Evolutionary conservation across 2,329 filamentous ascomycete genomes (phyloP).

Genomic region (Penicillium thymicola): DNA sequence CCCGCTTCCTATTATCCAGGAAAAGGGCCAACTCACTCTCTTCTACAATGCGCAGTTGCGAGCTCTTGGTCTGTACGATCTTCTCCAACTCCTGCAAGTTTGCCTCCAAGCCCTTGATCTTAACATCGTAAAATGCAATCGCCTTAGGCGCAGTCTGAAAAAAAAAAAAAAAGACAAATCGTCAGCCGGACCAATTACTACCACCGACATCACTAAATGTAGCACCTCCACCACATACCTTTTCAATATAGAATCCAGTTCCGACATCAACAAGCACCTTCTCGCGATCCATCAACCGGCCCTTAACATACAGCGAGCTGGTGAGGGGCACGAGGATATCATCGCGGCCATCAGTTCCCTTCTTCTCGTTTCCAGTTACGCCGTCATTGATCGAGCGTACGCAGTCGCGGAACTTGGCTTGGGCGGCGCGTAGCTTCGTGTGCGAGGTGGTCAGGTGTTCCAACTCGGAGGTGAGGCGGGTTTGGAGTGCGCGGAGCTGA

Average conservation of each 20-base stretch:
- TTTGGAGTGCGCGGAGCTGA: slow-evolving; percentile 88
- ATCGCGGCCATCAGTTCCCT: slow-evolving; percentile 32
- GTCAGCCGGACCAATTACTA: background rate
- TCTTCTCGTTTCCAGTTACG: slow-evolving; percentile 41
- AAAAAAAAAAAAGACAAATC: background rate
- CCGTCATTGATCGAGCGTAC: slow-evolving; percentile 69
- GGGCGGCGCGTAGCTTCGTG: slow-evolving; percentile 81
- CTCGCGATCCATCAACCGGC: slow-evolving; percentile 68
- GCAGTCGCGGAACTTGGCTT: slow-evolving; percentile 89
- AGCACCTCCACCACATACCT: slow-evolving; percentile 51
- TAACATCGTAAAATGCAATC: slow-evolving; percentile 63
- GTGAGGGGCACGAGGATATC: slow-evolving; percentile 87
- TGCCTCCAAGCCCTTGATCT: slow-evolving; percentile 62
- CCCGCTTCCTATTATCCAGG: too few species aligned
- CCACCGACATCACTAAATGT: background rate
- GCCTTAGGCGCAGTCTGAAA: slow-evolving; percentile 56
- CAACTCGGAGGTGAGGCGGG: slow-evolving; percentile 92
- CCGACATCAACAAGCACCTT: slow-evolving; percentile 88
- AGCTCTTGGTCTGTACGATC: slow-evolving; percentile 71
- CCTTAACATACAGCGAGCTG: slow-evolving; percentile 89
- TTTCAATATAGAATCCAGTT: slow-evolving; percentile 93
- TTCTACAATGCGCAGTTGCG: slow-evolving; percentile 81
- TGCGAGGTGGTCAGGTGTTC: slow-evolving; percentile 91
- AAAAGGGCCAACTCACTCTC: slow-evolving; percentile 59
- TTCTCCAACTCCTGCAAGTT: slow-evolving; percentile 67